phyloP scores from a whole-genome alignment of 371 early-diverging fungal species.

The Apophysomyces elegans region DNA sequence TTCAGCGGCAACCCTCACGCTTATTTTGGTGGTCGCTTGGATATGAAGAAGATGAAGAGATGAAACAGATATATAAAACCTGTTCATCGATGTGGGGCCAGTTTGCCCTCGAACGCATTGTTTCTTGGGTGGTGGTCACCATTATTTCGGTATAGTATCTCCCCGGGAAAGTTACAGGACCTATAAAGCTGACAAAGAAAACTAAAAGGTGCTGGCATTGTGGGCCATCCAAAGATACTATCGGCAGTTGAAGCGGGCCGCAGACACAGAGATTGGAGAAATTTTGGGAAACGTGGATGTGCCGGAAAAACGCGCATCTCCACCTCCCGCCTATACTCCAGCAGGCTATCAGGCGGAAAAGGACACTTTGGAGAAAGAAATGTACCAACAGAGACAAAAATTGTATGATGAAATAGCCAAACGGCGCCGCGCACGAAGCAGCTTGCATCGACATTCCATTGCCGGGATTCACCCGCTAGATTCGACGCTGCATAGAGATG shows the following conservation, averaged over 20 bases:
- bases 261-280: not conserved
- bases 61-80: not conserved
- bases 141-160: slow-evolving; percentile 1
- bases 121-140: slow-evolving; percentile 20
- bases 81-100: slow-evolving; percentile 12
- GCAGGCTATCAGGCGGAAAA: not conserved
- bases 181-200: not conserved
- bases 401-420: slow-evolving; percentile 20
- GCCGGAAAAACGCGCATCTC: not conserved
- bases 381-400: slow-evolving; percentile 14
- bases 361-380: not conserved
- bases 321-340: slow-evolving; percentile 7
- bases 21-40: slow-evolving; percentile 26
- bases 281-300: not conserved
- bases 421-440: not conserved
- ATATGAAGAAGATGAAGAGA: slow-evolving; percentile 10
- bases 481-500: slow-evolving; percentile 9
- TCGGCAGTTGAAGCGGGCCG: not conserved
- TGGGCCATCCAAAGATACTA: not conserved
- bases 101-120: slow-evolving; percentile 18
- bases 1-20: not conserved
- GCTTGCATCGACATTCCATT: slow-evolving; percentile 2
- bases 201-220: not conserved
- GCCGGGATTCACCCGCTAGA: slow-evolving; percentile 21
- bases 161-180: not conserved